phyloP scores from a whole-genome alignment of 306 rosid species.

The Cucurbita pepo region DNA sequence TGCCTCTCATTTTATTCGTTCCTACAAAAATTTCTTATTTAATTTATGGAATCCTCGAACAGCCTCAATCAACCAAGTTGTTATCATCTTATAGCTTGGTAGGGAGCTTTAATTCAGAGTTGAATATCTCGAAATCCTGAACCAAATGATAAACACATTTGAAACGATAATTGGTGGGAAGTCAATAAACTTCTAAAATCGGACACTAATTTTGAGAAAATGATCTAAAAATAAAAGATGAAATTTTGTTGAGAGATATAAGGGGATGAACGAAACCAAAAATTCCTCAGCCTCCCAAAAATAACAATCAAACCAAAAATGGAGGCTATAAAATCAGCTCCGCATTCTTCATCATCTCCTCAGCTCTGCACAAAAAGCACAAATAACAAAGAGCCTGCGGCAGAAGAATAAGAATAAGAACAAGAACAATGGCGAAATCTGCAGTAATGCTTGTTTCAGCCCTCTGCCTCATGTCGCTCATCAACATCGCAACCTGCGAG shows the following conservation, averaged over 20 bases:
- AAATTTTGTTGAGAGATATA: neutral
- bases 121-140: no score
- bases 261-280: neutral
- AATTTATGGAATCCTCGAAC: no score
- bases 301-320: neutral
- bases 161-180: no score
- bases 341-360: neutral
- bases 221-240: neutral
- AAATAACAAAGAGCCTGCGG: neutral
- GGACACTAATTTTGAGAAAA: no score
- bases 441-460: slow-evolving; percentile 23
- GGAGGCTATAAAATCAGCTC: neutral
- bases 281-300: neutral
- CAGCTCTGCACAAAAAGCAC: neutral
- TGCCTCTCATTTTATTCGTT: no score
- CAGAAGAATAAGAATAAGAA: neutral
- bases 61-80: no score
- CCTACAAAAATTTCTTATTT: no score
- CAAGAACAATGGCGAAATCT: slow-evolving; percentile 33
- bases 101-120: no score
- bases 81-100: no score
- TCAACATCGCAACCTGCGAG: neutral
- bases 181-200: no score
- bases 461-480: slow-evolving; percentile 41
- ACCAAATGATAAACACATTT: no score